These are phyloP conservation scores for Ophiostoma tasmaniense DNA, from an alignment of 2,329 filamentous ascomycete genomes.

Conservation along the genomic window DNA sequence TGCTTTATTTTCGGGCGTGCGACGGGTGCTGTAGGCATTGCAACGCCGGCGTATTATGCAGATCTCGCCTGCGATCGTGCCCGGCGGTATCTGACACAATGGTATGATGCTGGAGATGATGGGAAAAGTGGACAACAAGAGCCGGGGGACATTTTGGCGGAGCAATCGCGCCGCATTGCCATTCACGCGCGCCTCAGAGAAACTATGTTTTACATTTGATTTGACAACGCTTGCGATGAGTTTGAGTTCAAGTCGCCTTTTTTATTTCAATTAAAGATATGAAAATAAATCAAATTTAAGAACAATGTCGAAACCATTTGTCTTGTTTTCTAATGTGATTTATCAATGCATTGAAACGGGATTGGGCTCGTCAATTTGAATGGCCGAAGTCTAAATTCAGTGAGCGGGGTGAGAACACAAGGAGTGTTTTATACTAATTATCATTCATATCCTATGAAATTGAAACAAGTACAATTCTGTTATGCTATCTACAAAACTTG, in stretches of 20 bases:
- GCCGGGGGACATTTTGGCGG: background rate
- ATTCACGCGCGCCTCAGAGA: constrained; percentile 13
- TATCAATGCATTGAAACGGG: no score
- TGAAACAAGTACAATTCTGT: background rate
- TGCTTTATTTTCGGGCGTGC: constrained; percentile 64
- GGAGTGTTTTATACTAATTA: no score
- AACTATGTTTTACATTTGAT: constrained; percentile 19
- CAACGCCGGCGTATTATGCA: constrained; percentile 67
- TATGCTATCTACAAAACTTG: background rate
- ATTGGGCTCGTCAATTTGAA: no score
- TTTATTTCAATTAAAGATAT: no score
- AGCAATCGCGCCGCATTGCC: constrained; percentile 6
- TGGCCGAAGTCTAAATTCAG: no score
- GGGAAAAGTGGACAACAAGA: background rate
- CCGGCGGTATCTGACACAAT: constrained; percentile 49
- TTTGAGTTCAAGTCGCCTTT: no score
- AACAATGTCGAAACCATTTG: no score
- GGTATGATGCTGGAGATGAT: constrained; percentile 32
- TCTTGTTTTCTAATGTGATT: no score
- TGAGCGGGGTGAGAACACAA: no score
- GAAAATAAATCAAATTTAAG: no score
- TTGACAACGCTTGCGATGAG: background rate
- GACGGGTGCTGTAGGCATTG: constrained; percentile 61
- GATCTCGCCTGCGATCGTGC: constrained; percentile 63
- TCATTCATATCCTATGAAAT: background rate